A percentile compares a stretch with the other conserved stretches of the same genome.
Conservation (phyloP, 148 eudicot species). For the Amaranthus hypochondriacus region DNA sequence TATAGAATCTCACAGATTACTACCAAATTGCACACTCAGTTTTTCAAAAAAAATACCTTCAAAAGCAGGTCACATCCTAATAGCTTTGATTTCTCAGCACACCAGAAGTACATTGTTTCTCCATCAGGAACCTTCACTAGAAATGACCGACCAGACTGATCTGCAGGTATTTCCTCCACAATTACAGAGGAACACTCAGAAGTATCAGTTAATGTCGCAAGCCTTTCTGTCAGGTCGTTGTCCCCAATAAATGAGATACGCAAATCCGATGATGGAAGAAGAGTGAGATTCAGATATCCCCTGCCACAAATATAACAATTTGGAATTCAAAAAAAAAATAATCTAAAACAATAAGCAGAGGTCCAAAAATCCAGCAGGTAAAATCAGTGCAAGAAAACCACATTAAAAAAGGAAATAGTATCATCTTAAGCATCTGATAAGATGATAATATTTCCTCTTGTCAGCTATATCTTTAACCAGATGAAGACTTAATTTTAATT, state of each 20-base stretch:
- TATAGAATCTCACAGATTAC: too few relatives aligned
- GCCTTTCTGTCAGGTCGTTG: slow-evolving; percentile 58
- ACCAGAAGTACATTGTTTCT: slow-evolving; percentile 68
- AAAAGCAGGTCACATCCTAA: slow-evolving; percentile 67
- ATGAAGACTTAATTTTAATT: too few relatives aligned
- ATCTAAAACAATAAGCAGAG: neutral
- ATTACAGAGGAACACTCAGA: slow-evolving; percentile 39
- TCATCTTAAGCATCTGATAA: too few relatives aligned
- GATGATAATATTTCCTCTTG: too few relatives aligned
- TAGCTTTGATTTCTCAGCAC: slow-evolving; percentile 74
- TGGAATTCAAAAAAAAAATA: slow-evolving; percentile 7
- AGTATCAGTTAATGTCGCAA: slow-evolving; percentile 46
- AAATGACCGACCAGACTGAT: slow-evolving; percentile 82
- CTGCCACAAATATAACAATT: slow-evolving; percentile 36
- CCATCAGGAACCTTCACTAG: slow-evolving; percentile 38
- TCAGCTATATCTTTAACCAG: too few relatives aligned
- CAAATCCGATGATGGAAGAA: slow-evolving; percentile 82
- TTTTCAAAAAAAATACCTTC: slow-evolving; percentile 45
- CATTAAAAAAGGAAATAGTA: neutral
- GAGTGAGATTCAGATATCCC: slow-evolving; percentile 71
- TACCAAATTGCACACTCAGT: neutral
- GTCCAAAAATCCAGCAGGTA: neutral
- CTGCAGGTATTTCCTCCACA: slow-evolving; percentile 66
- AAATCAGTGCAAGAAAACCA: neutral
- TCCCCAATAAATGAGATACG: slow-evolving; percentile 76